phyloP scores from a whole-genome alignment of 768 basidiomycete genomes.

The Cubamyces lactineus region DNA sequence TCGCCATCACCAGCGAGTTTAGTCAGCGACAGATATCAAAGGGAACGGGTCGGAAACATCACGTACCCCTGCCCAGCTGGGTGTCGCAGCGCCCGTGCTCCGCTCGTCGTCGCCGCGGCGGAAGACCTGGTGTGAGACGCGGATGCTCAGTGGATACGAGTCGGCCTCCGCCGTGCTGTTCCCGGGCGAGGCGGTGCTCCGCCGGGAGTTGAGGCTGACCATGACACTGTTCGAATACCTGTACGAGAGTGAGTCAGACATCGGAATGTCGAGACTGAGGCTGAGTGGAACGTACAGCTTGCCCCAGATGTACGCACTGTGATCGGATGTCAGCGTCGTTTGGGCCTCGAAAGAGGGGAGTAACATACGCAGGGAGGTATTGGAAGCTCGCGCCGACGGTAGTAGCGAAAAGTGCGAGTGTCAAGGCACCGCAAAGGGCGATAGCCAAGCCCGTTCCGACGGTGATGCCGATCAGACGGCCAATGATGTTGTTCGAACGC shows the following conservation, averaged over 20 bases:
- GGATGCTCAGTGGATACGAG: slow-evolving; percentile 12
- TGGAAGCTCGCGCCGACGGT: slow-evolving; percentile 17
- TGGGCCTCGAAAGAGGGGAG: no score
- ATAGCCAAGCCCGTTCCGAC: slow-evolving; percentile 12
- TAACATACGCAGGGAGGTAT: slow-evolving; percentile 15
- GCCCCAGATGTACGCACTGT: slow-evolving; percentile 20
- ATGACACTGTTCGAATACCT: slow-evolving; percentile 18
- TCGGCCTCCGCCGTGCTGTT: slow-evolving; percentile 1
- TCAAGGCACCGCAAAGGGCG: slow-evolving; percentile 13
- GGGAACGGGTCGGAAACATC: no score
- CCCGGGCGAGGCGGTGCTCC: background rate
- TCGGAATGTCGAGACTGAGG: background rate
- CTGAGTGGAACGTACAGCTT: slow-evolving; percentile 10
- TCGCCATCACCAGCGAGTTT: no score
- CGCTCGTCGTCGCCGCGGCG: background rate
- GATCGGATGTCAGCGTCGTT: background rate
- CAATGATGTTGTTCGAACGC: slow-evolving; percentile 8
- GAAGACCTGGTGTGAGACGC: slow-evolving; percentile 9
- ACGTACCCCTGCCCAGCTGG: no score
- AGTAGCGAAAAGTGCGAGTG: slow-evolving; percentile 10
- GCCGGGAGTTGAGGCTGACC: slow-evolving; percentile 17
- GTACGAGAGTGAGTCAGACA: background rate
- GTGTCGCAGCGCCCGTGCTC: no score
- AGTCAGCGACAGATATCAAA: no score
- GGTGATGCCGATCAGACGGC: slow-evolving; percentile 7